Base-by-base conservation (phyloP, 2,329 filamentous ascomycete species). In the Neobulgaria alba region DNA sequence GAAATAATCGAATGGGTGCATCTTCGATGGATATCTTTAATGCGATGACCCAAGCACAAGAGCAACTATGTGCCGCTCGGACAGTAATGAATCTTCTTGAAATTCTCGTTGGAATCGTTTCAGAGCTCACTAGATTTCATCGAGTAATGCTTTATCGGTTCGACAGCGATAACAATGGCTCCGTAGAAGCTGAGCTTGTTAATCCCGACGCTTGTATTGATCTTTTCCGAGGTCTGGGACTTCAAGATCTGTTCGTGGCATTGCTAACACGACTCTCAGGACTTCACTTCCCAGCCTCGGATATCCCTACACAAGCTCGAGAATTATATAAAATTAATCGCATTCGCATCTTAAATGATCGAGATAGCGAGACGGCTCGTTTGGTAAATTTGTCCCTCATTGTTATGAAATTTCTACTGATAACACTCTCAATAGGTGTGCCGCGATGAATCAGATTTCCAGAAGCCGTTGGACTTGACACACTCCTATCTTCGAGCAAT, bases 291-390 rank as follows among this genome's bases (percentile, higher is more conserved):
- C 88, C 87, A 1, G 87, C 87, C 1, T 83, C 83, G 1, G 88
- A 88, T 62, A 94, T 87, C 41, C 87, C 80, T 26, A 83, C 76
- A 56, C 88, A 92, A 64, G 87, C 81, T 19, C 76, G 87, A 46
- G 85, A 92, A 12, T 64, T 94, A 1, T 94, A 94, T 64, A 88
- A 83, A 57, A 67, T 92, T 53, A 94, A 94, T 65, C 89, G 86
- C 56, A 86, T 94, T 2, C 80, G 87, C 2, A 69, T 94, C 29
- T 69, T 94, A 0, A 93, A 93, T 60, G 85, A 94, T 57, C 74
- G 87, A 19, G 86, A 90, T 41, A 75, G 84, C 39, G 71, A 82
- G 50, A 89, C 85, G 1, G 80, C 88, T 2, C 73, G 87, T 37
- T 70, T 95, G 35, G 54, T 26, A 26, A 26, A 7, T 7, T 12